Evolutionary conservation across 176 grass and related monocot species (phyloP).

Genomic region (Cymbopogon citratus): DNA sequence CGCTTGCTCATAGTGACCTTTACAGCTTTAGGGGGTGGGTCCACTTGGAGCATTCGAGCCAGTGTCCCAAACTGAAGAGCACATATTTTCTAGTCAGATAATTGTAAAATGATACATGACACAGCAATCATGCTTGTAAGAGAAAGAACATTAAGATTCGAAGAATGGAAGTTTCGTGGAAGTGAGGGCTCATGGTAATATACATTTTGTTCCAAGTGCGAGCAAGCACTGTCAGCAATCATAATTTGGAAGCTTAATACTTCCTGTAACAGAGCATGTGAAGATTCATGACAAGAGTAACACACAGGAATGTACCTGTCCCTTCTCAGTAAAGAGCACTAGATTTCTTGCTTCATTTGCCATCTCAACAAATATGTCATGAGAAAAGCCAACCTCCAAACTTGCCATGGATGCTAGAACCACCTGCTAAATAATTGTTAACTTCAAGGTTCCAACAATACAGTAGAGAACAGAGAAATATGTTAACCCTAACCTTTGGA

Average conservation of each 20-base stretch:
- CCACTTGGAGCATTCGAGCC: conserved; percentile 98
- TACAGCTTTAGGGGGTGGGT: conserved; percentile 93
- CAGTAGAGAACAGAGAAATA: conserved; percentile 18
- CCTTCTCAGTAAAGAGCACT: conserved; percentile 91
- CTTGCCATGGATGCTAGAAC: conserved; percentile 95
- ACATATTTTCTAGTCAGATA: conserved; percentile 15
- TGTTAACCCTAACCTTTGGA: conserved; percentile 75
- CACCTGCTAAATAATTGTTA: conserved; percentile 60
- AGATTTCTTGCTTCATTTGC: conserved; percentile 81
- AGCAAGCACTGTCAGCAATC: not conserved
- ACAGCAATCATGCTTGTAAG: not conserved
- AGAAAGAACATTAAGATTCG: conserved; percentile 3
- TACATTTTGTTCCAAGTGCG: not conserved
- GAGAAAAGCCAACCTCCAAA: conserved; percentile 93
- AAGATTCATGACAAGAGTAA: conserved; percentile 8
- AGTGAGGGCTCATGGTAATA: conserved; percentile 10
- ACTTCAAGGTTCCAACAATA: conserved; percentile 25
- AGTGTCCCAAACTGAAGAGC: conserved; percentile 84
- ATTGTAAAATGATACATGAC: not conserved
- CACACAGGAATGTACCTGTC: conserved; percentile 56
- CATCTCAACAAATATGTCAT: conserved; percentile 99
- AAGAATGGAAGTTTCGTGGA: not conserved
- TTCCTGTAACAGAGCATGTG: not conserved
- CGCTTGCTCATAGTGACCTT: conserved; percentile 91
- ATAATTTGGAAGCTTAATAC: conserved; percentile 5